Evolutionary conservation across 495 filamentous ascomycete species (phyloP).

Genomic region (Bacidia gigantensis): DNA sequence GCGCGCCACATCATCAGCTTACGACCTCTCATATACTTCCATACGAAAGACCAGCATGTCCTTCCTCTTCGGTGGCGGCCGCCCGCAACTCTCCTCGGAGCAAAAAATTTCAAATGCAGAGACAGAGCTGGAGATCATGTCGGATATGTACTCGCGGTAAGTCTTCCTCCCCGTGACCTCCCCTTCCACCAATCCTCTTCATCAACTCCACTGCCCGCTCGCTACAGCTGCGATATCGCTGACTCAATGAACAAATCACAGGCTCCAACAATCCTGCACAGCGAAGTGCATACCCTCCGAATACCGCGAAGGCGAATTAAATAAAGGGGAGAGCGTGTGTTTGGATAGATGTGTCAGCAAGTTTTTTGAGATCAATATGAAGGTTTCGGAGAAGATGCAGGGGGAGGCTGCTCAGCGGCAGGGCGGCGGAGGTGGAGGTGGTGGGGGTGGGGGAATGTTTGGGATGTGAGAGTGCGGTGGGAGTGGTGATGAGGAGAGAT

Average conservation of each 20-base stretch:
- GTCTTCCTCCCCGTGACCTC: conserved; percentile 7
- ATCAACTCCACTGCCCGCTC: neutral
- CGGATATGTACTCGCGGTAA: conserved; percentile 94
- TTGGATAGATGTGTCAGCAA: conserved; percentile 92
- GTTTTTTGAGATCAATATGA: conserved; percentile 96
- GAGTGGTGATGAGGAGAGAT: too few relatives aligned
- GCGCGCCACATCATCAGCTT: neutral
- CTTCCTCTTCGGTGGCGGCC: conserved; percentile 79
- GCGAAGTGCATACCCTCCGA: conserved; percentile 81
- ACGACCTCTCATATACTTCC: too few relatives aligned
- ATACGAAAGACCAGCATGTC: conserved; percentile 56
- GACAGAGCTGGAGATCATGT: conserved; percentile 81
- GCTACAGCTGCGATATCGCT: neutral
- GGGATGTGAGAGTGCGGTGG: too few relatives aligned
- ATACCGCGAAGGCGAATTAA: conserved; percentile 89
- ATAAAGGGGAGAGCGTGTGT: conserved; percentile 97
- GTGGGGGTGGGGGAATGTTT: conserved; percentile 30
- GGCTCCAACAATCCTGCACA: conserved; percentile 74
- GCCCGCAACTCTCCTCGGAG: conserved; percentile 77
- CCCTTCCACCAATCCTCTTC: neutral
- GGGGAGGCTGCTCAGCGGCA: conserved; percentile 41
- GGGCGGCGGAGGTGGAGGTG: conserved; percentile 27
- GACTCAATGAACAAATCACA: conserved; percentile 22
- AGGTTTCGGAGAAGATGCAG: conserved; percentile 76
- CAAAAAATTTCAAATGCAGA: conserved; percentile 93